These are phyloP conservation scores for Zygosaccharomyces siamensis DNA, from an alignment of 805 yeast genomes.

Conservation along the genomic window DNA sequence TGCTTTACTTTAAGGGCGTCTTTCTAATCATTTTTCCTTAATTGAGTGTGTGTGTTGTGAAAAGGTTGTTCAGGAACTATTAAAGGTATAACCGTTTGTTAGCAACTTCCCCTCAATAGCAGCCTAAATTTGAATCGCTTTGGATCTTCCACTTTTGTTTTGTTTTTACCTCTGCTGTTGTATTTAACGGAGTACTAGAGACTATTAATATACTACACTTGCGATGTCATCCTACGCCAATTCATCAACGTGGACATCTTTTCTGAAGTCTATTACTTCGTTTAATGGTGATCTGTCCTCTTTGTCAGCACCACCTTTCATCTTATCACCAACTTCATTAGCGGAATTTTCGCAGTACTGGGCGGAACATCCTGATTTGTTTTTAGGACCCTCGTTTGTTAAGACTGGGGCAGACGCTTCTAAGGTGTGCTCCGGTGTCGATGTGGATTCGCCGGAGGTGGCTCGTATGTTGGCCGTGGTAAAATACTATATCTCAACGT, in stretches of 20 bases:
- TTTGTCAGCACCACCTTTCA: slow-evolving; percentile 96
- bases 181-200: neutral
- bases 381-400: slow-evolving; percentile 62
- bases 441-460: slow-evolving; percentile 44
- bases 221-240: slow-evolving; percentile 35
- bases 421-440: slow-evolving; percentile 26
- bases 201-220: neutral
- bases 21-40: too few relatives aligned
- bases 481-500: slow-evolving; percentile 85
- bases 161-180: neutral
- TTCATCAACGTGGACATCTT: slow-evolving; percentile 80
- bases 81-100: too few relatives aligned
- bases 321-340: slow-evolving; percentile 82
- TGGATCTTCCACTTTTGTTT: neutral
- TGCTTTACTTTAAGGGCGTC: too few relatives aligned
- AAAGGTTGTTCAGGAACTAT: too few relatives aligned
- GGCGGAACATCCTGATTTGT: slow-evolving; percentile 86
- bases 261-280: slow-evolving; percentile 83
- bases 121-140: too few relatives aligned
- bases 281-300: slow-evolving; percentile 92
- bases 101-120: too few relatives aligned
- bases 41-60: too few relatives aligned
- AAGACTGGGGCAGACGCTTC: slow-evolving; percentile 32
- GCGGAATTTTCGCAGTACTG: slow-evolving; percentile 93
- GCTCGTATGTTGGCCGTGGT: slow-evolving; percentile 71